These are phyloP conservation scores for Lasiosphaeria ovina DNA, from an alignment of 495 filamentous ascomycete genomes.

Conservation along the genomic window DNA sequence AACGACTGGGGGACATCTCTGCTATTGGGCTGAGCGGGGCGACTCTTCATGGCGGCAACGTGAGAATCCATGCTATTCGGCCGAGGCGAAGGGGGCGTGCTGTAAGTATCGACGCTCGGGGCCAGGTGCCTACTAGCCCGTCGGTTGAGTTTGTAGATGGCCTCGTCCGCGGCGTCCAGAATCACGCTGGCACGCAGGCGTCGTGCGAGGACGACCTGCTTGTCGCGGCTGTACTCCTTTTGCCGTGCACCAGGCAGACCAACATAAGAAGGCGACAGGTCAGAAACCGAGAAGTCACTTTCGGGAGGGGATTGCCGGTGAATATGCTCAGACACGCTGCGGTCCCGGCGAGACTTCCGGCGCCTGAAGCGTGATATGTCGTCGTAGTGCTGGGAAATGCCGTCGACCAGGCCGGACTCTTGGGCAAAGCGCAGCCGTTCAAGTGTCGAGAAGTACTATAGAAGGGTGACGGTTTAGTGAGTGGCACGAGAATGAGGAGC, in stretches of 20 bases:
- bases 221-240: constrained; percentile 61
- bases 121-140: constrained; percentile 37
- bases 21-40: constrained; percentile 42
- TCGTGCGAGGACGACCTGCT: constrained; percentile 62
- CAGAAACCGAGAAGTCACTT: constrained; percentile 48
- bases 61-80: constrained; percentile 40
- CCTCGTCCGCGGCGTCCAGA: constrained; percentile 70
- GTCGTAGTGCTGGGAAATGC: constrained; percentile 43
- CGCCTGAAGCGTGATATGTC: constrained; percentile 41
- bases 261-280: constrained; percentile 66
- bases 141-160: constrained; percentile 52
- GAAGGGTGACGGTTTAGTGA: constrained; percentile 20
- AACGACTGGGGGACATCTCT: constrained; percentile 41
- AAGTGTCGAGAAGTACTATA: constrained; percentile 65
- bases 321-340: constrained; percentile 40
- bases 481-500: constrained; percentile 1
- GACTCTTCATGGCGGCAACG: constrained; percentile 24
- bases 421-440: constrained; percentile 64
- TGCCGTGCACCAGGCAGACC: constrained; percentile 66
- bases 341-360: constrained; percentile 33
- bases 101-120: constrained; percentile 26
- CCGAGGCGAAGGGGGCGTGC: constrained; percentile 28
- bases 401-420: constrained; percentile 37
- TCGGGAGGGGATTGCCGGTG: constrained; percentile 30
- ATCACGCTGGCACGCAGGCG: constrained; percentile 58